Percentiles rank a stretch among this genome's conserved stretches.
Conservation (phyloP, 352 stramenopile species). For the Pythium plurisporium region DNA sequence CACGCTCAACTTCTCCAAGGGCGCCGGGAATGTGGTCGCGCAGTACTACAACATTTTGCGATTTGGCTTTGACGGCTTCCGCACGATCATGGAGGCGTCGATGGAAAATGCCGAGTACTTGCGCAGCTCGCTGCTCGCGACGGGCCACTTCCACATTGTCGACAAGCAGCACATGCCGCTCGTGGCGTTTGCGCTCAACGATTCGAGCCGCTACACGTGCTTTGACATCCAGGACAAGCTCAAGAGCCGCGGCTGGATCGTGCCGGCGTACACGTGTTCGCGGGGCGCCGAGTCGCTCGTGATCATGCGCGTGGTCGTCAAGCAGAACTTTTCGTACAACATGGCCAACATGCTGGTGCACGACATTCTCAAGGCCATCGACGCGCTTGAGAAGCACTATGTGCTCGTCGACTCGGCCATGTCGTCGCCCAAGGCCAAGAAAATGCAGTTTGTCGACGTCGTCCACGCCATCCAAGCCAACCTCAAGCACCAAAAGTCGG, state of each 20-base stretch:
- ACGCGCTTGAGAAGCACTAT: slow-evolving; percentile 75
- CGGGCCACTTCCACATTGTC: slow-evolving; percentile 84
- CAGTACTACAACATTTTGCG: slow-evolving; percentile 94
- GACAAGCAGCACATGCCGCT: slow-evolving; percentile 91
- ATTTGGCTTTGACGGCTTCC: slow-evolving; percentile 89
- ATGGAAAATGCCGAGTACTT: slow-evolving; percentile 85
- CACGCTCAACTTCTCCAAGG: slow-evolving; percentile 93
- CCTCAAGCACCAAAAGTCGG: slow-evolving; percentile 70
- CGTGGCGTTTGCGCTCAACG: slow-evolving; percentile 83
- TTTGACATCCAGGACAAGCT: slow-evolving; percentile 91
- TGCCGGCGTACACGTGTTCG: slow-evolving; percentile 88
- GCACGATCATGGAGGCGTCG: slow-evolving; percentile 84
- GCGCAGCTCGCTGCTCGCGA: slow-evolving; percentile 63
- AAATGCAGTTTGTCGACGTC: slow-evolving; percentile 58
- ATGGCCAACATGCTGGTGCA: slow-evolving; percentile 87
- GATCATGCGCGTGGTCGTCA: slow-evolving; percentile 90
- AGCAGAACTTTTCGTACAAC: slow-evolving; percentile 87
- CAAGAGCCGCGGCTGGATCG: slow-evolving; percentile 83
- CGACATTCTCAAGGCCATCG: slow-evolving; percentile 84
- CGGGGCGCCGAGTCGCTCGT: slow-evolving; percentile 72
- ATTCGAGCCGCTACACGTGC: slow-evolving; percentile 76
- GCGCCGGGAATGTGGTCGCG: slow-evolving; percentile 83
- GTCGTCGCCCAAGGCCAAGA: slow-evolving; percentile 75
- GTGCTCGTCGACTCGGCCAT: slow-evolving; percentile 68
- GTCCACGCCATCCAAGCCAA: slow-evolving; percentile 65